A percentile compares a stretch with the other conserved stretches of the same genome.
Evolutionary conservation across 2,329 filamentous ascomycete genomes (phyloP).

Genomic region (Diatrype stigma): DNA sequence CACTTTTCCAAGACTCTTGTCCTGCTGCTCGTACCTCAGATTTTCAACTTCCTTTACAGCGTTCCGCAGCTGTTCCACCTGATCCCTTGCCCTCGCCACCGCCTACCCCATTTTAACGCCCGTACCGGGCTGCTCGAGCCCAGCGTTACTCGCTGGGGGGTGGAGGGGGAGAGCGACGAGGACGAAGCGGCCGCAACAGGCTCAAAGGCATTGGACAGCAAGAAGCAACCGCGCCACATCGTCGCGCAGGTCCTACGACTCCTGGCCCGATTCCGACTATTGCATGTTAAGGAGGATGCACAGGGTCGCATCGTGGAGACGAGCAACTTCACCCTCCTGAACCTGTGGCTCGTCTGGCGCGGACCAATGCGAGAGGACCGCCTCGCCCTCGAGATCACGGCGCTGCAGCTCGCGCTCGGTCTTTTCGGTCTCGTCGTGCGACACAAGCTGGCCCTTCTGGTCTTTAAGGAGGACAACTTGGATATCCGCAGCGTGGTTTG

Average conservation of each 20-base stretch:
- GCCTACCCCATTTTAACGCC: slow-evolving; percentile 83
- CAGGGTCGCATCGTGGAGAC: slow-evolving; percentile 71
- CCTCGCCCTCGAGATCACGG: slow-evolving; percentile 73
- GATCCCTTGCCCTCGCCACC: slow-evolving; percentile 87
- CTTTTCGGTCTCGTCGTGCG: slow-evolving; percentile 79
- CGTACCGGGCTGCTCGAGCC: slow-evolving; percentile 81
- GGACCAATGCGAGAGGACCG: slow-evolving; percentile 85
- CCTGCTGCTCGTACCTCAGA: slow-evolving; percentile 85
- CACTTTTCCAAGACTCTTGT: slow-evolving; percentile 98
- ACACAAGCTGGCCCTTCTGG: slow-evolving; percentile 77
- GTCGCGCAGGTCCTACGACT: slow-evolving; percentile 63
- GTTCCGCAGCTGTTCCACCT: slow-evolving; percentile 85
- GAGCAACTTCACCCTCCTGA: slow-evolving; percentile 88
- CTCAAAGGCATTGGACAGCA: too few species aligned
- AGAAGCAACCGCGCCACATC: slow-evolving; percentile 57
- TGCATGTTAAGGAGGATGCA: slow-evolving; percentile 64
- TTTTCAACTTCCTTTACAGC: slow-evolving; percentile 96
- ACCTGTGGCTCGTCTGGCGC: slow-evolving; percentile 94
- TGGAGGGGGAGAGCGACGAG: neutral
- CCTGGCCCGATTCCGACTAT: slow-evolving; percentile 62
- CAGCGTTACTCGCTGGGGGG: slow-evolving; percentile 74
- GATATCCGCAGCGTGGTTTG: slow-evolving; percentile 32
- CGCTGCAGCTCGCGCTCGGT: slow-evolving; percentile 73
- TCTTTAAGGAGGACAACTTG: slow-evolving; percentile 89
- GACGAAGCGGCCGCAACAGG: too few species aligned